Base-by-base conservation (phyloP, 2,329 filamentous ascomycete species). In the Zasmidium angulare region DNA sequence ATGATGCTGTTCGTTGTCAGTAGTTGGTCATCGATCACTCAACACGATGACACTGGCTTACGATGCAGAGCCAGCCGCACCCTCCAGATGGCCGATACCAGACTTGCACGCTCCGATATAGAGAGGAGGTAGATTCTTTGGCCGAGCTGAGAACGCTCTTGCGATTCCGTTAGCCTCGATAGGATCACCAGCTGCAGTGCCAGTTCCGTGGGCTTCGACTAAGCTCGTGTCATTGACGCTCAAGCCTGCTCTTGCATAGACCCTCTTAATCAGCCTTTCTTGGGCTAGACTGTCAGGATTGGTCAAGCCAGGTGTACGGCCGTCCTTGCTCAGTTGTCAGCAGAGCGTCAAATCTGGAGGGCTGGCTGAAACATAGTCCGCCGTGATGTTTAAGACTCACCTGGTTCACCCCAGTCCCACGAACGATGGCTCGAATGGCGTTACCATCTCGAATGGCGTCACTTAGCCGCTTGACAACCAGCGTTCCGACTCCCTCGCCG, bases 401-500 rank as follows among this genome's bases (percentile, higher is more conserved):
- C n/a, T 50, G 19, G 20, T 55, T 55, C 17, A 48, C n/a, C 2
- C 50, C 49, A 23, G 53, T 58, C 3, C 21, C 50, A 23, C 54
- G 49, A n/a, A 63, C 51, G 31, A 63, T 24, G n/a, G 50, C 53
- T 7, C 58, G 53, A 9, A 63, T 55, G 11, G 57, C 14, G 31
- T 63, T 40, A 14, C 52, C 55, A 24, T 57, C 58, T 23, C 36
- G 17, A 11, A 60, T 19, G 0, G 85, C 85, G 1, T 75, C 68
- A 2, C 66, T 69, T 1, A 86, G 64, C 0, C 67, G 72, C 67
- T 86, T 86, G 0, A 87, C 59, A 0, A 85, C 69, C 0, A 86
- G 62, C 0, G 74, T 72, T 1, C 77, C 76, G 7, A 84, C 68
- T 0, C 82, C 83, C 51, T 86, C 84, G 10, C 81, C 82, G 0